phyloP scores from a whole-genome alignment of 169 alveolate species.

The Cystoisospora suis region DNA sequence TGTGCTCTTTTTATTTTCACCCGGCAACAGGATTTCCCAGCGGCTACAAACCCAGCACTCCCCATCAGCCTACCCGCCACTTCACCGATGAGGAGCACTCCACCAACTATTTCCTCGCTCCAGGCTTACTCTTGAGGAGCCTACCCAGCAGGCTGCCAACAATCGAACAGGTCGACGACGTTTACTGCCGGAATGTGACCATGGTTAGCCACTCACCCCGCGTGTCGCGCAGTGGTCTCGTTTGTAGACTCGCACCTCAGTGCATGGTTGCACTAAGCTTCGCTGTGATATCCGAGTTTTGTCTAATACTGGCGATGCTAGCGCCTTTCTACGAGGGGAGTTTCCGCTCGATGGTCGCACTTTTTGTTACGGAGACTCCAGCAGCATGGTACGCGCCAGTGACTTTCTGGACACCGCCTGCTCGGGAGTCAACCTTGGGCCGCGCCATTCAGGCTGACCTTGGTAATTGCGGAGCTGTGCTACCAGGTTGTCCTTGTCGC shows the following conservation, averaged over 20 bases:
- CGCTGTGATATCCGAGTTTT: conserved; percentile 45
- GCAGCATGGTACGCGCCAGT: not conserved
- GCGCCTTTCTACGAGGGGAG: conserved; percentile 48
- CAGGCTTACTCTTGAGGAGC: not conserved
- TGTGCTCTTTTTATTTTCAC: not conserved
- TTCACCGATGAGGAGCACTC: not conserved
- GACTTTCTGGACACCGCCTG: not conserved
- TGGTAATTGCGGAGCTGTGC: not conserved
- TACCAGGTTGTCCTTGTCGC: not conserved
- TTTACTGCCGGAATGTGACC: conserved; percentile 40
- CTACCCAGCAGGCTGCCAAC: conserved; percentile 26
- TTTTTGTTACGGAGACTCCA: not conserved
- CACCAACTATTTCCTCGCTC: not conserved
- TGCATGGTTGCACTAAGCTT: conserved; percentile 38
- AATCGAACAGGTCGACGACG: conserved; percentile 54
- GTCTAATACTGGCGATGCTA: conserved; percentile 41
- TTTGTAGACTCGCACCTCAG: not conserved
- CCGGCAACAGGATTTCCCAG: conserved; percentile 23
- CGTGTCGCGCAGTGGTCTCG: not conserved
- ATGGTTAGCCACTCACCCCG: not conserved
- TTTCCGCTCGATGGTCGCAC: not conserved
- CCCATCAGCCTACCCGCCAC: not conserved
- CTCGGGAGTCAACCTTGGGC: not conserved
- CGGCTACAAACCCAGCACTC: not conserved
- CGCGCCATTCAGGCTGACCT: not conserved